phyloP scores from a whole-genome alignment of 148 eudicot species.

The Amaranthus palmeri region DNA sequence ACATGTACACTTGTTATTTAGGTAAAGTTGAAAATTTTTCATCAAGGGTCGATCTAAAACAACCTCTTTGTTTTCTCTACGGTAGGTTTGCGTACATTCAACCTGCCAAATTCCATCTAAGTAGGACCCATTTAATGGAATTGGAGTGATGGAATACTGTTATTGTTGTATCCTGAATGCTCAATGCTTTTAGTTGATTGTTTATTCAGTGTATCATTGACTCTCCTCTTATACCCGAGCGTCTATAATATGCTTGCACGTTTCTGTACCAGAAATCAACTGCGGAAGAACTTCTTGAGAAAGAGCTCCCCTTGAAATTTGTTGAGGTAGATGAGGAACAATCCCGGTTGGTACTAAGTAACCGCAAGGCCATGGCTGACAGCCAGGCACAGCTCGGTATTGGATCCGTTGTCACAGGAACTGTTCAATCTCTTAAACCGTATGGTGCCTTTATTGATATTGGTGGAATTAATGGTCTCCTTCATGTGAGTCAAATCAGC shows the following conservation, averaged over 20 bases:
- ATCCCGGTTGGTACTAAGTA: slow-evolving; percentile 73
- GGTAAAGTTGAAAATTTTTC: no score
- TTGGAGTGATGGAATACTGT: background rate
- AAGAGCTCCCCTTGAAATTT: slow-evolving; percentile 84
- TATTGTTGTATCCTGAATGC: background rate
- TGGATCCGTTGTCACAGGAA: slow-evolving; percentile 88
- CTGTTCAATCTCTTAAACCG: slow-evolving; percentile 92
- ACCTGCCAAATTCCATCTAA: no score
- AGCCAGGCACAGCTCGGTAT: slow-evolving; percentile 95
- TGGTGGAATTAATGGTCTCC: slow-evolving; percentile 96
- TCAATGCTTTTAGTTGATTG: background rate
- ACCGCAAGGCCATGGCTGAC: slow-evolving; percentile 95
- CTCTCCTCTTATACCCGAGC: background rate
- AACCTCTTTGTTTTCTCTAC: no score
- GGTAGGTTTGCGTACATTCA: no score
- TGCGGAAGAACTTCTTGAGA: slow-evolving; percentile 79
- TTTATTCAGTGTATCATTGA: background rate
- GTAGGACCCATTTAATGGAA: no score
- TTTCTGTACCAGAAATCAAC: slow-evolving; percentile 48
- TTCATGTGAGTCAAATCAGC: slow-evolving; percentile 96
- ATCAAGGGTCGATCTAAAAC: no score
- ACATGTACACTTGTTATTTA: background rate
- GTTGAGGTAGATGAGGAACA: slow-evolving; percentile 97
- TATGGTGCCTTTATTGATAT: slow-evolving; percentile 98
- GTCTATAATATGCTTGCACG: background rate